Base-by-base conservation (phyloP, 495 filamentous ascomycete species). In the Rusavskia elegans region DNA sequence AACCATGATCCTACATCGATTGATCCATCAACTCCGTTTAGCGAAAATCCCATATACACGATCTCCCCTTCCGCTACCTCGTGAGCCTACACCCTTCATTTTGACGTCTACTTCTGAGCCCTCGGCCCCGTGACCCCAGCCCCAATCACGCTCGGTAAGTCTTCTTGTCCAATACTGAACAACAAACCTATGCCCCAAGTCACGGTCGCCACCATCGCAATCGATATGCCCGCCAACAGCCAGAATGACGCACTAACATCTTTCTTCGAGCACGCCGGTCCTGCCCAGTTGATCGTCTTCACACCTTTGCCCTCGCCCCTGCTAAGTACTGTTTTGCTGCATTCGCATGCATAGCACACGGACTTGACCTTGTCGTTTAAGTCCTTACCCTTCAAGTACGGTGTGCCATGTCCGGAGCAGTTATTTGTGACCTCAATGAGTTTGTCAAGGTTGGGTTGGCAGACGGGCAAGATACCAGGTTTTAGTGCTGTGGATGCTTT, bases 221-320 rank as follows among this genome's bases (percentile, higher is more conserved):
- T 68, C 7, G 74, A 79, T 39, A 92, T 81, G 4, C 80, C 76
- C 5, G 77, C 71, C 58, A 98, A 71, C 38, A 98, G 66, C 76
- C 88, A 94, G 65, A 98, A 97, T 37, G 80, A 80, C 19, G 81
- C 76, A 66, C 84, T 89, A 44, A 97, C 68, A 64, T 98, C 89
- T 61, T 81, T 81, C 76, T 96, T 98, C 66, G 94, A 83, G 68
- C 92, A 98, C 54, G 83, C 83, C 32, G 79, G 67, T 13, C 92
- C 92, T 48, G 81, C 90, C 85, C 87, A 98, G 53, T 75, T 66
- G 20, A 69, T 66, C 41, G 72, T 80, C 57, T 74, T 74, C 13
- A 58, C 64, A 19, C 56, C 63, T 17, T 64, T 64, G 14, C 68
- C 72, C 40, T 76, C 71, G 20, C 66, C 67, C 25, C 68, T 71